Evolutionary conservation across 2,329 filamentous ascomycete genomes (phyloP).

Genomic region (Trichocomaceae sp.): DNA sequence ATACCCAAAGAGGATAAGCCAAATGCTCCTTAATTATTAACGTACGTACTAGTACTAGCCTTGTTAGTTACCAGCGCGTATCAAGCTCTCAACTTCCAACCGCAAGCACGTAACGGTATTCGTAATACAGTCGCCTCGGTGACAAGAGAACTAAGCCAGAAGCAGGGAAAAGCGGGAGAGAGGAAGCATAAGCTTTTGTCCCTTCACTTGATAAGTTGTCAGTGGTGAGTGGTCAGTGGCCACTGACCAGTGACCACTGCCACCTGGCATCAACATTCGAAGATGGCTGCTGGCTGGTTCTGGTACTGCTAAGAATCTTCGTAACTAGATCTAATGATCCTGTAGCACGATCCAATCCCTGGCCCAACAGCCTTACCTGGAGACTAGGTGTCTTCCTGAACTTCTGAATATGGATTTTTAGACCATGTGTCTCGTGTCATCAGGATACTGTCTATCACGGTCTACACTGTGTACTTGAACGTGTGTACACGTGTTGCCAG

Average conservation of each 20-base stretch:
- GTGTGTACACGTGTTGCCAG: not conserved
- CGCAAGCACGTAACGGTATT: not conserved
- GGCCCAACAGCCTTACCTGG: not conserved
- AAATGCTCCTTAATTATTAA: too few species aligned
- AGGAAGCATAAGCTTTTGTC: not conserved
- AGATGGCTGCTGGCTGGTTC: too few species aligned
- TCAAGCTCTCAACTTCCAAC: not conserved
- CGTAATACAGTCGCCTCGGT: not conserved
- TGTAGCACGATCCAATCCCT: not conserved
- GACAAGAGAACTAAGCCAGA: not conserved
- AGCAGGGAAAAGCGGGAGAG: too few species aligned
- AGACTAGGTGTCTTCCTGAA: not conserved
- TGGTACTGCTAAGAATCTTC: too few species aligned
- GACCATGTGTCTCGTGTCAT: not conserved
- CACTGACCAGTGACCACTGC: too few species aligned
- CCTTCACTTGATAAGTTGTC: too few species aligned
- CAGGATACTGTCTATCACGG: not conserved
- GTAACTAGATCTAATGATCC: too few species aligned
- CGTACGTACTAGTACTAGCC: too few species aligned
- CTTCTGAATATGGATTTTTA: not conserved
- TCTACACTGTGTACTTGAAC: not conserved
- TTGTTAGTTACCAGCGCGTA: not conserved
- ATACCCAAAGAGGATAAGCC: not conserved
- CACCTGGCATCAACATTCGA: not conserved
- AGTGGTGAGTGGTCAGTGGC: too few species aligned